phyloP scores from a whole-genome alignment of 352 stramenopile species.

The Phytopythium oedochilum region DNA sequence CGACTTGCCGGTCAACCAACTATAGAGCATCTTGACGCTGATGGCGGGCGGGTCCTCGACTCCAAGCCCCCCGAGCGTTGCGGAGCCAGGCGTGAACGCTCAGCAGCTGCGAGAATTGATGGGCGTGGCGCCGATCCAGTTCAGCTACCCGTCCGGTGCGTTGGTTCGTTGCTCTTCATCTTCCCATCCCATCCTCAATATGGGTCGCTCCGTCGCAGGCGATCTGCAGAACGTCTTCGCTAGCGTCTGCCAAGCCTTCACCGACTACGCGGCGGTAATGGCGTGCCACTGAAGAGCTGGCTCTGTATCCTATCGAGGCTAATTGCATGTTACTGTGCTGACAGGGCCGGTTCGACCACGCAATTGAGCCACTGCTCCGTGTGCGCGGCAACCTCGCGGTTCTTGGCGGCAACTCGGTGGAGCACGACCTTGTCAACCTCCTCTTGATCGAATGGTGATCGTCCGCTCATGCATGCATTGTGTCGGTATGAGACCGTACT shows the following conservation, averaged over 20 bases:
- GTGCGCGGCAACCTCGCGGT: conserved; percentile 61
- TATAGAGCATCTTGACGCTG: conserved; percentile 57
- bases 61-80: conserved; percentile 12
- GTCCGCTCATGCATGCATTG: no score
- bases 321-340: no score
- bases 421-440: conserved; percentile 73
- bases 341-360: conserved; percentile 52
- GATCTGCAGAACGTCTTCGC: conserved; percentile 43
- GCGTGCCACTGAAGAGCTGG: background rate
- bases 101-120: conserved; percentile 32
- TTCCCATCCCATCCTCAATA: background rate
- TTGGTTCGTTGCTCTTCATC: background rate
- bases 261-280: conserved; percentile 57
- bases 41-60: conserved; percentile 24
- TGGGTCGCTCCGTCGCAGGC: conserved; percentile 7
- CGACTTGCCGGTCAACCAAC: background rate
- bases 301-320: no score
- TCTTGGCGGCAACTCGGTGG: conserved; percentile 64
- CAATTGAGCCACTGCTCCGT: conserved; percentile 43
- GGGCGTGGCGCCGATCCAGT: conserved; percentile 40
- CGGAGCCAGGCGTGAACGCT: conserved; percentile 32
- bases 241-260: conserved; percentile 59
- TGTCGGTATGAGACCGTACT: no score
- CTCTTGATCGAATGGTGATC: conserved; percentile 74
- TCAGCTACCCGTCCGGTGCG: conserved; percentile 45